phyloP scores from a whole-genome alignment of 306 rosid species.

The Albizia julibrissin region DNA sequence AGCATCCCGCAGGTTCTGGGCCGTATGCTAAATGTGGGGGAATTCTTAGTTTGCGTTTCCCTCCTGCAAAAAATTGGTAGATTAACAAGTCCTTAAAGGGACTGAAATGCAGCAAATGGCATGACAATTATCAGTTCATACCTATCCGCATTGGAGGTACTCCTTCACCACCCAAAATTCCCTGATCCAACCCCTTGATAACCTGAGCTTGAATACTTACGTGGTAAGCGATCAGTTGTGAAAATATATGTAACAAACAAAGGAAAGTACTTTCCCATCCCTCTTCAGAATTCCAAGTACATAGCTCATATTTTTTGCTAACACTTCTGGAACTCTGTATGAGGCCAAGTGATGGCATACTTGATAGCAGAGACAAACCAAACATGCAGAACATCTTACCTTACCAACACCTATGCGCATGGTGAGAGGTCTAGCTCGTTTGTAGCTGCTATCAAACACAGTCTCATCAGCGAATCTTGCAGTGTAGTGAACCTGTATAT shows the following conservation, averaged over 20 bases:
- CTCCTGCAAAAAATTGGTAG: conserved; percentile 55
- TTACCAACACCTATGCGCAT: conserved; percentile 95
- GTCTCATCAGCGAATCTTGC: conserved; percentile 85
- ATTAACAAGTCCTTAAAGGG: neutral
- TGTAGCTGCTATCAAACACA: conserved; percentile 90
- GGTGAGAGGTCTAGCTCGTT: conserved; percentile 89
- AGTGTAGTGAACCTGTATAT: conserved; percentile 79
- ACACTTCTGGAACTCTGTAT: neutral
- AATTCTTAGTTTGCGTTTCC: conserved; percentile 79
- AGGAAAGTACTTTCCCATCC: neutral
- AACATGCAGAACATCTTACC: conserved; percentile 41
- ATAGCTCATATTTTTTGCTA: neutral
- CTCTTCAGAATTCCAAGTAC: neutral
- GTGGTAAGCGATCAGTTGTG: conserved; percentile 8
- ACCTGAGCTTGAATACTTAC: conserved; percentile 44
- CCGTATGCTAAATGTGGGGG: conserved; percentile 95
- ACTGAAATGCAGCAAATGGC: conserved; percentile 17
- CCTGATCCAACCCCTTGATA: conserved; percentile 90
- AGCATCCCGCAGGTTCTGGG: conserved; percentile 98
- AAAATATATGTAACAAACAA: conserved; percentile 12
- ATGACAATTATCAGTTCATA: conserved; percentile 35
- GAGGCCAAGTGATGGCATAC: neutral
- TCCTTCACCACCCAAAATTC: conserved; percentile 91
- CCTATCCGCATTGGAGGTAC: conserved; percentile 97
- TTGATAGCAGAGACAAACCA: neutral